Percentiles rank a stretch among this genome's conserved stretches.
phyloP scores from a whole-genome alignment of 257 asterid species.

The Scutellaria barbata region DNA sequence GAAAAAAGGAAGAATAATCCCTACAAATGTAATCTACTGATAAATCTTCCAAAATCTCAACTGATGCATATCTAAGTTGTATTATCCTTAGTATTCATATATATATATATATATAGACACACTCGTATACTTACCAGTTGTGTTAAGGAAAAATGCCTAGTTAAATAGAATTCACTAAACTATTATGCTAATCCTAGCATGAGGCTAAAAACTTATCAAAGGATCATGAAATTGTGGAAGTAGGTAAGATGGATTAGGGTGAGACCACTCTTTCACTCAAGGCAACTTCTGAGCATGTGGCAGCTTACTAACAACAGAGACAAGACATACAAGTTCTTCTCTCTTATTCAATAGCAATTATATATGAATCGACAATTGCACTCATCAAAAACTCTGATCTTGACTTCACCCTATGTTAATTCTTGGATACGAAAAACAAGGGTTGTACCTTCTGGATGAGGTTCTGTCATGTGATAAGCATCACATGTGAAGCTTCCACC shows the following conservation, averaged over 20 bases:
- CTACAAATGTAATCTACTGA: not conserved
- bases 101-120: not conserved
- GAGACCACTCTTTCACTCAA: not conserved
- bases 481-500: constrained; percentile 99
- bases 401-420: constrained; percentile 24
- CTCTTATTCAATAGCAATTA: not conserved
- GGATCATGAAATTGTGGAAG: constrained; percentile 7
- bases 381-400: not conserved
- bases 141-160: not conserved
- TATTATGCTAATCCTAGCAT: not conserved
- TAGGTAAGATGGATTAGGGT: not conserved
- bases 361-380: not conserved
- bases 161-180: too few relatives aligned
- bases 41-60: not conserved
- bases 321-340: constrained; percentile 8
- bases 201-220: not conserved
- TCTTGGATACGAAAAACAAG: constrained; percentile 30
- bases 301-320: constrained; percentile 17
- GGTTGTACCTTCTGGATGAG: constrained; percentile 89
- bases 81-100: not conserved
- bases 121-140: not conserved
- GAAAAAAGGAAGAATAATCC: not conserved
- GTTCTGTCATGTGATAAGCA: constrained; percentile 98
- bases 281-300: not conserved
- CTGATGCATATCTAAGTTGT: not conserved